Evolutionary conservation across 371 early-diverging fungal genomes (phyloP).

Genomic region (Apophysomyces sp.): DNA sequence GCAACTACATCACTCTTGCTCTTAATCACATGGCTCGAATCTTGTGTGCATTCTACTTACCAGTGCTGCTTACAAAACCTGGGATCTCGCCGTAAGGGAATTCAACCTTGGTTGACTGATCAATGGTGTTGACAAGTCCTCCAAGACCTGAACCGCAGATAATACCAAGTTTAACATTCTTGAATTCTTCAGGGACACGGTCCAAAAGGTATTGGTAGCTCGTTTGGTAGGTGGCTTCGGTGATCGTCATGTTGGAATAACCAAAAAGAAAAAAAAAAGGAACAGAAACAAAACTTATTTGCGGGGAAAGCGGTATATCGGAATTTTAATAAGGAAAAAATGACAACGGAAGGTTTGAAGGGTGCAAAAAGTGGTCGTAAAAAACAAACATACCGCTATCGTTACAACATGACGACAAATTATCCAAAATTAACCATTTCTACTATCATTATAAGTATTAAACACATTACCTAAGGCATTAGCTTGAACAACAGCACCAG

Average conservation of each 20-base stretch:
- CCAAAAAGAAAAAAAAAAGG: background rate
- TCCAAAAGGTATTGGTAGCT: conserved; percentile 24
- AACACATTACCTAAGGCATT: no score
- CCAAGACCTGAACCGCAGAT: conserved; percentile 94
- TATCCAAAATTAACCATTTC: no score
- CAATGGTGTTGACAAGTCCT: conserved; percentile 79
- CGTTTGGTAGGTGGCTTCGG: conserved; percentile 28
- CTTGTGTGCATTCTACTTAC: conserved; percentile 35
- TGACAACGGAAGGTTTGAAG: background rate
- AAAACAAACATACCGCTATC: no score
- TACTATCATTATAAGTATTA: no score
- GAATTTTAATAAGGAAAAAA: background rate
- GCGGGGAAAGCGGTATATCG: background rate
- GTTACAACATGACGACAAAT: no score
- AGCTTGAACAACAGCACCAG: no score
- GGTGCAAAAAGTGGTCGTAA: no score
- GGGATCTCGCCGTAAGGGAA: conserved; percentile 85
- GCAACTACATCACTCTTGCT: conserved; percentile 44
- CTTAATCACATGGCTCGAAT: background rate
- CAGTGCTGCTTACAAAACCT: conserved; percentile 83
- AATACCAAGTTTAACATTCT: conserved; percentile 68
- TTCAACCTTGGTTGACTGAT: conserved; percentile 54
- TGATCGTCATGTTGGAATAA: conserved; percentile 9
- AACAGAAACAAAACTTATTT: background rate
- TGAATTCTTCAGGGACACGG: conserved; percentile 33